Conservation (phyloP, 768 basidiomycete species). For the Fistulinella prunicolor region DNA sequence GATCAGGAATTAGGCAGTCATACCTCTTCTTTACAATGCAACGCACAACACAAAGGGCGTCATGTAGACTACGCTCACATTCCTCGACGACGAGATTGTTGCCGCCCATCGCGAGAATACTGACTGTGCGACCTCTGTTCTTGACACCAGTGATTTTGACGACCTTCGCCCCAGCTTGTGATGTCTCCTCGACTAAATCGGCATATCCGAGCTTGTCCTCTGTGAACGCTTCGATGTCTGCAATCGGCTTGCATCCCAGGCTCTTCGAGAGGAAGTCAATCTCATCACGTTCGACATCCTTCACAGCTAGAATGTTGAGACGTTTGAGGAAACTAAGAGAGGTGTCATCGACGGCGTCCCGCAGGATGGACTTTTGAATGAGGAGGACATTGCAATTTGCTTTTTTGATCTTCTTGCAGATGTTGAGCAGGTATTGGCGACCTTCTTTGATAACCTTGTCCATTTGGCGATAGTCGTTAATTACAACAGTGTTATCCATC, state of each 20-base stretch:
- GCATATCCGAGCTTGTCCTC: conserved; percentile 98
- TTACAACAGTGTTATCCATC: conserved; percentile 99
- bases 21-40: conserved; percentile 98
- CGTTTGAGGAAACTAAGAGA: conserved; percentile 97
- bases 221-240: conserved; percentile 96
- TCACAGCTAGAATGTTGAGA: conserved; percentile 92
- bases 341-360: conserved; percentile 98
- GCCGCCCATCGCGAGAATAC: conserved; percentile 90
- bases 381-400: conserved; percentile 99
- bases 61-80: conserved; percentile 95
- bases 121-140: conserved; percentile 92
- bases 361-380: conserved; percentile 98
- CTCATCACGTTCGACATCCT: conserved; percentile 98
- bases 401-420: conserved; percentile 99
- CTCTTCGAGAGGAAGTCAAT: conserved; percentile 96
- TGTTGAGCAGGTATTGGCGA: conserved; percentile 93
- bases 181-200: conserved; percentile 89
- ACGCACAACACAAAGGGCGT: conserved; percentile 97
- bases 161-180: conserved; percentile 80
- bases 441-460: conserved; percentile 99
- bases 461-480: conserved; percentile 99
- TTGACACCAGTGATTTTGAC: conserved; percentile 94
- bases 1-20: conserved; percentile 18
- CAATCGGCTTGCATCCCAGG: conserved; percentile 91
- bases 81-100: conserved; percentile 95